Evolutionary conservation across 345 rosid genomes (phyloP), one percentile per base, ranked within the genome.

Genomic region (Sisymbrium irio): DNA sequence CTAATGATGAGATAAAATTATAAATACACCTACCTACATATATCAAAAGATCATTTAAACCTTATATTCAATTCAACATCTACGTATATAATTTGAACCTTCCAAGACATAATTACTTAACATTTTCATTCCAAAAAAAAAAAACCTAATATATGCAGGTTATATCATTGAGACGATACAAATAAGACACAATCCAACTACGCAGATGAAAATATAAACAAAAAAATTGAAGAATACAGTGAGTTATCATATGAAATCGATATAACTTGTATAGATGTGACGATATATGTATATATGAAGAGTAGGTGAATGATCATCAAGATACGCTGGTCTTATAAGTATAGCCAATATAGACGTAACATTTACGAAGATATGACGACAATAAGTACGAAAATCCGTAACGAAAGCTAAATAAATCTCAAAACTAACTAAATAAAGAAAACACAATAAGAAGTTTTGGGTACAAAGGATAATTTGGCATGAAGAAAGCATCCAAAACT

Each of bases 391-490:
- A 39, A 58, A 57, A 41, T 22, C 42, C 25, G 17, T 22, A 68
- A 42, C 4, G 57, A 61, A 61, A 67, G 64, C 79, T 75, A 68
- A 67, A 67, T 49, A 67, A 67, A 60, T 75, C 44, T 76, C 70
- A 76, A 69, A 76, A 62, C 35, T 62, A 76, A 69, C 79, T 74
- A 45, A 62, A 69, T 44, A 15, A 69, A 61, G 74, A 69, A 76
- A 62, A 45, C 0, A 62, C 41, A 44, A 41, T 9, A 67, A 42
- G 46, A 62, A 39, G 27, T 54, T 55, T 46, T 20, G 75, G 47
- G 20, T 51, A 60, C 17, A 69, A 45, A 53, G 47, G 51, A 20
- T 14, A 62, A 44, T 3, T 3, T 40, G 59, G 30, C 46, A 56
- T 5, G 65, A 62, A 42, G 65, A 77, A 70, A 64, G 61, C 30